A percentile compares a stretch with the other conserved stretches of the same genome.
Conservation (phyloP, 2,329 filamentous ascomycete species). For the Tolypocladium endophyticum region DNA sequence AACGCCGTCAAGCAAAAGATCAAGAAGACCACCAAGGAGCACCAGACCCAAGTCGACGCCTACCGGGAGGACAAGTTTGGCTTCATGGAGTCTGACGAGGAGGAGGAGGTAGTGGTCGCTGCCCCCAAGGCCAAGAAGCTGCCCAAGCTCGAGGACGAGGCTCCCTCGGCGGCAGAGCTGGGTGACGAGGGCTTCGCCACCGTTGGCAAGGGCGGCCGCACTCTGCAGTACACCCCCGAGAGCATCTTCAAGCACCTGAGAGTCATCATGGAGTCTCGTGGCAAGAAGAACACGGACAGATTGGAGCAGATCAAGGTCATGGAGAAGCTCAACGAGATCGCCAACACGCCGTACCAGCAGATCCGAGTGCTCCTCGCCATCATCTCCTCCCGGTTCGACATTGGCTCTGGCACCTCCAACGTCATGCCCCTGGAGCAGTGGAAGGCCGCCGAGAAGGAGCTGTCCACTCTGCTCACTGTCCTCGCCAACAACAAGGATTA, state of each 20-base stretch:
- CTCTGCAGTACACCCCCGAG: constrained; percentile 87
- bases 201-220: constrained; percentile 80
- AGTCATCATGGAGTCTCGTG: constrained; percentile 86
- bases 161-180: constrained; percentile 40
- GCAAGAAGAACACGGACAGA: constrained; percentile 98
- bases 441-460: constrained; percentile 87
- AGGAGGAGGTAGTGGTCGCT: constrained; percentile 50
- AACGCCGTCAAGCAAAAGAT: constrained; percentile 98
- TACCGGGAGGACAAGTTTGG: constrained; percentile 78
- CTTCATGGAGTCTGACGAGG: constrained; percentile 78
- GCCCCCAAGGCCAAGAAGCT: constrained; percentile 35
- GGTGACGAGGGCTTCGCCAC: constrained; percentile 84
- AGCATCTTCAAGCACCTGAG: constrained; percentile 96
- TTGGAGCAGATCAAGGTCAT: constrained; percentile 91
- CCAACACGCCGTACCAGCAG: constrained; percentile 83
- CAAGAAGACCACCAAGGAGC: constrained; percentile 97
- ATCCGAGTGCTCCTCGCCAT: constrained; percentile 86
- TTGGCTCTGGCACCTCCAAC: constrained; percentile 64
- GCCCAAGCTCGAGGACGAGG: constrained; percentile 30
- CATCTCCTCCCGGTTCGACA: constrained; percentile 88
- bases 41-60: constrained; percentile 74
- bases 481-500: constrained; percentile 73
- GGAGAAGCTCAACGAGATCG: constrained; percentile 90
- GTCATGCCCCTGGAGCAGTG: constrained; percentile 95
- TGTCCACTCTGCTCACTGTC: constrained; percentile 64